phyloP scores from a whole-genome alignment of 2,329 filamentous ascomycete species.

The Fusarium concolor region DNA sequence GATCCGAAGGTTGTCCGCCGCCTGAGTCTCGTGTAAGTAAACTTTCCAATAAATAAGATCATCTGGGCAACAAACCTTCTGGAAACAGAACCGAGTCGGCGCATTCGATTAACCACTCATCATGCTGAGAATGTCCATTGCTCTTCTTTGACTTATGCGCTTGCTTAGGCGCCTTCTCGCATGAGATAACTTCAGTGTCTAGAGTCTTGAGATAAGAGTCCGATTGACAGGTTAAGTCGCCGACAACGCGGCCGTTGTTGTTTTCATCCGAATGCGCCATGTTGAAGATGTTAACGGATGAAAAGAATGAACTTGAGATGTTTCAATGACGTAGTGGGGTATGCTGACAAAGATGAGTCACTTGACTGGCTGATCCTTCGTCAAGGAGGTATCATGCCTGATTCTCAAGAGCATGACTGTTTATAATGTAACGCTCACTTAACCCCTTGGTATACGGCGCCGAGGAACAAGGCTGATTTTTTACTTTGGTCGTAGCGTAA shows the following conservation, averaged over 20 bases:
- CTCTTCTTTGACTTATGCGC: conserved; percentile 39
- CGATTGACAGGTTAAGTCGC: conserved; percentile 46
- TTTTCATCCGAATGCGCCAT: conserved; percentile 14
- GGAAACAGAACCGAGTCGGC: conserved; percentile 49
- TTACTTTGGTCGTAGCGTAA: neutral
- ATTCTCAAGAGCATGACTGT: neutral
- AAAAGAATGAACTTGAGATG: neutral
- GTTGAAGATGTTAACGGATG: neutral
- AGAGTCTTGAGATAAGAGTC: conserved; percentile 45
- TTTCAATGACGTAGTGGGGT: conserved; percentile 13
- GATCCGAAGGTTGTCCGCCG: conserved; percentile 49
- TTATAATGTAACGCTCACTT: neutral
- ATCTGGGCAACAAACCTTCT: no score
- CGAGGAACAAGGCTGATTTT: neutral
- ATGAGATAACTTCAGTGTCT: conserved; percentile 46
- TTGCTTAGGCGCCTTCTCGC: conserved; percentile 38
- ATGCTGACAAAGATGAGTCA: conserved; percentile 34
- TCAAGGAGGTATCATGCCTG: no score
- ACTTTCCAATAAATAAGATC: no score
- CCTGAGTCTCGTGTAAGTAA: conserved; percentile 27
- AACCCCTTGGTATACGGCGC: neutral
- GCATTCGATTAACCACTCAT: conserved; percentile 49
- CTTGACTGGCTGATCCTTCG: conserved; percentile 1
- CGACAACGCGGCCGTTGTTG: conserved; percentile 33
- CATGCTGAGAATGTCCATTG: conserved; percentile 36